Percentiles rank a stretch among this genome's conserved stretches.
Conservation (phyloP, 2,329 filamentous ascomycete species). For the Coniochaeta sp. region DNA sequence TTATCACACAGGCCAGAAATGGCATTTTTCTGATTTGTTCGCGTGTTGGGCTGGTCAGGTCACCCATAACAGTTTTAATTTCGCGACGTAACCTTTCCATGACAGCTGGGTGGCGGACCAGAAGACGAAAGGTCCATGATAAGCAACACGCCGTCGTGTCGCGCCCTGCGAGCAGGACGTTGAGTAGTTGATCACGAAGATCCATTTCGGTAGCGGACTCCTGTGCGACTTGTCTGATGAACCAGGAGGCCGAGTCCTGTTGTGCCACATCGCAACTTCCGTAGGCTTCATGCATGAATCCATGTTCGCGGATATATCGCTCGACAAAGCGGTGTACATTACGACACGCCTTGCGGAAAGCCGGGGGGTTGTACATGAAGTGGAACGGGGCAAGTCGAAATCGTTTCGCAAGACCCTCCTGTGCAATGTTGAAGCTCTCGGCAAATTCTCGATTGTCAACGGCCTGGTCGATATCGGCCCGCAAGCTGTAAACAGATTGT, state of each 20-base stretch:
- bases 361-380: slow-evolving; percentile 15
- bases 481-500: slow-evolving; percentile 26
- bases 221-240: slow-evolving; percentile 5
- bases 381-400: slow-evolving; percentile 18
- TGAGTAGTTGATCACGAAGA: slow-evolving; percentile 14
- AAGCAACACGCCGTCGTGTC: slow-evolving; percentile 16
- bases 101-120: slow-evolving; percentile 13
- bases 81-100: slow-evolving; percentile 11
- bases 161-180: slow-evolving; percentile 15
- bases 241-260: slow-evolving; percentile 2
- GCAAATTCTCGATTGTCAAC: slow-evolving; percentile 19
- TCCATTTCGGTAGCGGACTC: slow-evolving; percentile 7
- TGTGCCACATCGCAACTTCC: background rate
- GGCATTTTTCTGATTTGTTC: slow-evolving; percentile 13
- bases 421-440: slow-evolving; percentile 26
- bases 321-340: slow-evolving; percentile 12
- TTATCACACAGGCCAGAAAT: slow-evolving; percentile 13
- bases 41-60: slow-evolving; percentile 7
- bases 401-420: slow-evolving; percentile 20
- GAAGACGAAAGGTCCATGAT: slow-evolving; percentile 16
- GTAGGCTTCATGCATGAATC: slow-evolving; percentile 3
- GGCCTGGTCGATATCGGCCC: slow-evolving; percentile 9
- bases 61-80: slow-evolving; percentile 10
- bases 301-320: slow-evolving; percentile 9
- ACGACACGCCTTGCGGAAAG: slow-evolving; percentile 18